phyloP scores from a whole-genome alignment of 345 rosid species.

The Sisymbrium altissimum region DNA sequence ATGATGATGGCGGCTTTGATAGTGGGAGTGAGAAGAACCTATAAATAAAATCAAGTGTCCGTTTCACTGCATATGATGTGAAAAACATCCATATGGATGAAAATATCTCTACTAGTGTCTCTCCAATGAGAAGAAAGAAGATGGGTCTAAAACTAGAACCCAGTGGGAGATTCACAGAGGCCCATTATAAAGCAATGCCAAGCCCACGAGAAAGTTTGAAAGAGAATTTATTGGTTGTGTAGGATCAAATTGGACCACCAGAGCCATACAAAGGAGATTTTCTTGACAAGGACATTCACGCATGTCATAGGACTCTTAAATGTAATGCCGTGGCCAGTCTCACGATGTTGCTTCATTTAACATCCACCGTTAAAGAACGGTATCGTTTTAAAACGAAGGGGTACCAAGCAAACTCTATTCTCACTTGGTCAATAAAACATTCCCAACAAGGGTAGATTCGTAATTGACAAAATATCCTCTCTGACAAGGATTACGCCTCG shows the following conservation, averaged over 20 bases:
- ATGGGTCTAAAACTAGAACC: not conserved
- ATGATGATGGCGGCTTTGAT: not conserved
- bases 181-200: not conserved
- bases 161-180: not conserved
- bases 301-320: not conserved
- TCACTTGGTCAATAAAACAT: too few species aligned
- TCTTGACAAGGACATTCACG: not conserved
- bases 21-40: slow-evolving; percentile 1
- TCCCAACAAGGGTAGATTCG: not conserved
- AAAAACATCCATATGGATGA: not conserved
- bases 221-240: not conserved
- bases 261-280: not conserved
- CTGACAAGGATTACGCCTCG: slow-evolving; percentile 1
- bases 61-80: slow-evolving; percentile 16
- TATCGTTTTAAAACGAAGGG: not conserved
- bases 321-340: slow-evolving; percentile 2
- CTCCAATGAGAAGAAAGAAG: not conserved
- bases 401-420: not conserved
- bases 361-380: not conserved
- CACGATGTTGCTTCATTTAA: not conserved
- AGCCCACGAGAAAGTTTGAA: not conserved
- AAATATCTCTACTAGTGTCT: too few species aligned
- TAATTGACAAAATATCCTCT: not conserved
- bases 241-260: not conserved
- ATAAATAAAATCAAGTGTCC: slow-evolving; percentile 12